phyloP scores from a whole-genome alignment of 176 grass and related monocot genomes.

The Juncus inflexus region DNA sequence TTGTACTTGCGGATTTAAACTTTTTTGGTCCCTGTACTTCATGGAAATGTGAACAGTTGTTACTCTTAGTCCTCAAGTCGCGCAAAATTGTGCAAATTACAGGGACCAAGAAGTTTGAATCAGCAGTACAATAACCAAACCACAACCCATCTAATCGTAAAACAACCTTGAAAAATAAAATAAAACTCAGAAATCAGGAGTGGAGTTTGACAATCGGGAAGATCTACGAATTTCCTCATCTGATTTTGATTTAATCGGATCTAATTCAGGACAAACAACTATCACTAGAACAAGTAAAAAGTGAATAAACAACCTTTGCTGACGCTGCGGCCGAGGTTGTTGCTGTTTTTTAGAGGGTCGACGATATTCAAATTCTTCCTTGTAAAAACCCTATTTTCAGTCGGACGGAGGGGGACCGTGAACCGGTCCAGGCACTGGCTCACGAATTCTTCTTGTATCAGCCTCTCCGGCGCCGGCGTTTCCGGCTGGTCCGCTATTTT shows the following conservation, averaged over 20 bases:
- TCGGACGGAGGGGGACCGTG: slow-evolving; percentile 44
- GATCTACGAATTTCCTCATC: neutral
- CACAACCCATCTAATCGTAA: no score
- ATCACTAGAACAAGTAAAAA: slow-evolving; percentile 1
- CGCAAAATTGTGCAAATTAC: no score
- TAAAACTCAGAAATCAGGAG: no score
- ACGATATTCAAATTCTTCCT: slow-evolving; percentile 84
- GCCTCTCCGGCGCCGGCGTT: slow-evolving; percentile 36
- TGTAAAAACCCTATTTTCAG: slow-evolving; percentile 35
- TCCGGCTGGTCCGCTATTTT: slow-evolving; percentile 47
- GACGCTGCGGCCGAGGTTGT: slow-evolving; percentile 92
- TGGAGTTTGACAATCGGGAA: no score
- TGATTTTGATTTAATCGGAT: neutral
- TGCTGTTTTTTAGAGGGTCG: slow-evolving; percentile 73
- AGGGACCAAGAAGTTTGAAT: no score
- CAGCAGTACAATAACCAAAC: no score
- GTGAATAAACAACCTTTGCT: slow-evolving; percentile 57
- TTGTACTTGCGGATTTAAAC: no score
- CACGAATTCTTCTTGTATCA: slow-evolving; percentile 51
- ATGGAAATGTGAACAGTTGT: no score
- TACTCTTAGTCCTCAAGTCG: no score
- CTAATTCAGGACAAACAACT: neutral
- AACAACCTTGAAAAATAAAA: no score
- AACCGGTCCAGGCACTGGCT: slow-evolving; percentile 39
- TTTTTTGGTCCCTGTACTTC: no score